phyloP scores from a whole-genome alignment of 192 early-diverging fungal genomes.

The Mortierella antarctica region DNA sequence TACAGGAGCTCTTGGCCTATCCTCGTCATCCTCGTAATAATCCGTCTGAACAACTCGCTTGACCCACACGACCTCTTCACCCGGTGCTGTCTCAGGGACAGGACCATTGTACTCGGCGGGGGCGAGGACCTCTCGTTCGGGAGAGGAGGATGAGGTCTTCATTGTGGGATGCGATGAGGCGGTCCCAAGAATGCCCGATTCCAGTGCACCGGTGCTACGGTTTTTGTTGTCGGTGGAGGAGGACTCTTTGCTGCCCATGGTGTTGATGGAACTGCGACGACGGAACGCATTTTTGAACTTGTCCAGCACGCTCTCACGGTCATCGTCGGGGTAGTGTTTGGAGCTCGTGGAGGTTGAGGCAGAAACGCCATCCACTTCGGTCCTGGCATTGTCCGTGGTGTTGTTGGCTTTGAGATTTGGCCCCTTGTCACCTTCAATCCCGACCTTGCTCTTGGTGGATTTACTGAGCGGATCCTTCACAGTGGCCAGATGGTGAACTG shows the following conservation, averaged over 20 bases:
- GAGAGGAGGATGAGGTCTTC: background rate
- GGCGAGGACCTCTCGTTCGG: background rate
- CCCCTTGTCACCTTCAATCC: background rate
- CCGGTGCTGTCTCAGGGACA: constrained; percentile 15
- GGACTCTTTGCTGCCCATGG: background rate
- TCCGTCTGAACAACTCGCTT: constrained; percentile 26
- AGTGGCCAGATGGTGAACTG: constrained; percentile 7
- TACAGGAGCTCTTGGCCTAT: background rate
- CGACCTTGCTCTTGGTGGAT: background rate
- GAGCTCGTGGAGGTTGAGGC: background rate
- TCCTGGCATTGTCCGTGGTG: background rate
- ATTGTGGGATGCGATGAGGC: no score
- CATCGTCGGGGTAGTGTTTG: background rate
- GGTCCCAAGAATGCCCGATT: background rate
- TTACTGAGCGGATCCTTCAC: background rate
- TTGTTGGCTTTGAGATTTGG: background rate
- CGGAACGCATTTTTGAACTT: constrained; percentile 16
- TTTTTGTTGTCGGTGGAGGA: background rate
- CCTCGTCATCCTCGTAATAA: constrained; percentile 10
- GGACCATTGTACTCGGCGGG: constrained; percentile 16
- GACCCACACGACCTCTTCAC: constrained; percentile 25
- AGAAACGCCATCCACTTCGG: background rate
- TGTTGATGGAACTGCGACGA: background rate
- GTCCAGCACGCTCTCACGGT: constrained; percentile 1
- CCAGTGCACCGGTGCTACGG: background rate